Base-by-base conservation (phyloP, 1,284 basidiomycete genomes). In the Ceratobasidium sp. region DNA sequence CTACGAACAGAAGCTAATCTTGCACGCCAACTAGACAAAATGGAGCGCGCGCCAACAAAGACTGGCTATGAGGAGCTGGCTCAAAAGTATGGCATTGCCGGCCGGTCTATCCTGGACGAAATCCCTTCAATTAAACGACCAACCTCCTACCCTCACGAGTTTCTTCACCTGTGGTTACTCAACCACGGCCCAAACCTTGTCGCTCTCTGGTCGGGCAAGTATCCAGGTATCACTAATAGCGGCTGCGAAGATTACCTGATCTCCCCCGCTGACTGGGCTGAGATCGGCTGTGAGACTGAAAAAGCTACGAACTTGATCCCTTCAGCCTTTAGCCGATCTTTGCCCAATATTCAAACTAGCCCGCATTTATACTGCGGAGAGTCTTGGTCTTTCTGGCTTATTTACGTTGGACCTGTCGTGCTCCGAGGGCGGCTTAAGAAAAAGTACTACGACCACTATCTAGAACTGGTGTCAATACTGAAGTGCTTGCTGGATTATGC, bases 261-360 rank as follows among this genome's bases (percentile, higher is more conserved):
- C n/a, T n/a, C n/a, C n/a, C n/a, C n/a, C n/a, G n/a, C n/a, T n/a
- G n/a, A n/a, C n/a, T 59, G 57, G 57, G 36, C 57, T 10, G 64
- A 65, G 18, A 79, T 82, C 30, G 77, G 79, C 2, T n/a, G 43
- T 34, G 81, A 77, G 64, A 80, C 79, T 3, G 75, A 70, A 1
- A 74, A 45, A 6, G 72, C 81, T 0, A 74, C 69, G 3, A 41
- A 70, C n/a, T 62, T 58, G 8, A 81, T 82, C 60, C 82, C 82
- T 6, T 50, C 36, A 14, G 36, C 36, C 76, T 75, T 21, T 64
- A 77, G 2, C 43, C 65, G 9, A 58, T 81, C 0, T 5, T 39
- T 39, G 36, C 76, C 74, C 0, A 79, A 83, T 73, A 76, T 82
- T 32, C 69, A 74, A n/a, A n/a, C n/a, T n/a, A n/a, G n/a, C n/a